Conservation (phyloP, 805 yeast genomes). For the Tetrapisispora iriomotensis region DNA sequence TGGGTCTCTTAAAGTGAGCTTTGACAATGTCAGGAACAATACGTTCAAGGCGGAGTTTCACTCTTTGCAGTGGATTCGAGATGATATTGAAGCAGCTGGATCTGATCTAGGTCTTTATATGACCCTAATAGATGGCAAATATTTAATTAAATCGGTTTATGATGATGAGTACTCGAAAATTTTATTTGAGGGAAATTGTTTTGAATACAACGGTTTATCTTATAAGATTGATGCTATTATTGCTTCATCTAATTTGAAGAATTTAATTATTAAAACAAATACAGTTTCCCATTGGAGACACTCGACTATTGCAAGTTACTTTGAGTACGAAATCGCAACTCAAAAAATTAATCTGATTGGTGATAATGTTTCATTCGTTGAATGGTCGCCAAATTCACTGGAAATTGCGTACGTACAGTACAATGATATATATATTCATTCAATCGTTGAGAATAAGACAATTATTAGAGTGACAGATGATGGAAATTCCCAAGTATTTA, state of each 20-base stretch:
- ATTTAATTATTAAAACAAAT: slow-evolving; percentile 52
- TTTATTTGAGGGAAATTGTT: slow-evolving; percentile 41
- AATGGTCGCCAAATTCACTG: slow-evolving; percentile 67
- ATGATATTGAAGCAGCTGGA: slow-evolving; percentile 36
- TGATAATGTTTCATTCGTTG: slow-evolving; percentile 37
- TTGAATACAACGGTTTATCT: slow-evolving; percentile 32
- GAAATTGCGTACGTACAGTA: slow-evolving; percentile 56
- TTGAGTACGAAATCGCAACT: slow-evolving; percentile 31
- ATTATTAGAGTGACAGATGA: slow-evolving; percentile 50
- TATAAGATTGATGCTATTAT: slow-evolving; percentile 43
- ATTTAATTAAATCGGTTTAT: slow-evolving; percentile 42
- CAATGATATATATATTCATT: slow-evolving; percentile 57
- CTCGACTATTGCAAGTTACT: slow-evolving; percentile 36
- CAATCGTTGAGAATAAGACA: slow-evolving; percentile 22
- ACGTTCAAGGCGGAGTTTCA: slow-evolving; percentile 44
- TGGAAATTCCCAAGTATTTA: slow-evolving; percentile 62
- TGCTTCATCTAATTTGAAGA: slow-evolving; percentile 58
- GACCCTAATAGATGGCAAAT: slow-evolving; percentile 37
- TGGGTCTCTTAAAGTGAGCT: slow-evolving; percentile 27
- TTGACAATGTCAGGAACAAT: slow-evolving; percentile 43
- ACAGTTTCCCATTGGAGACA: slow-evolving; percentile 51
- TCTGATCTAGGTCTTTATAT: slow-evolving; percentile 64
- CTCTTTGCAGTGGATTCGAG: slow-evolving; percentile 60
- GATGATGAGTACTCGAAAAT: slow-evolving; percentile 32
- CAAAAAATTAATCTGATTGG: slow-evolving; percentile 21